Evolutionary conservation across 495 filamentous ascomycete species (phyloP), one percentile per base, ranked within the genome.

Genomic region (Podospora conica): DNA sequence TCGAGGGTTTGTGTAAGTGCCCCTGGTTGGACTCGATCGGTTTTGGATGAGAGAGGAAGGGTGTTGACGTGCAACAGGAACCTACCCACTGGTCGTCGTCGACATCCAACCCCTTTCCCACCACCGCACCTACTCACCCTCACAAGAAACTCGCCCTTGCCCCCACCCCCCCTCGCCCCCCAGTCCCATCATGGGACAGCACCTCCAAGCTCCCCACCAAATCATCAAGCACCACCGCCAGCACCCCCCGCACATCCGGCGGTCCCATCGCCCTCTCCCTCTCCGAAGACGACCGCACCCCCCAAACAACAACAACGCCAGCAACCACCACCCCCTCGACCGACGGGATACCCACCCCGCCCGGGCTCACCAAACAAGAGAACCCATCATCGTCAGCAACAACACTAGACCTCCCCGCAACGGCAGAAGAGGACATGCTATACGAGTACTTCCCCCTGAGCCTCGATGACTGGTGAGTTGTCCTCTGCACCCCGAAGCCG

Each of bases 361-460:
- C 25, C 6, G 25, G 25, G 6, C 6, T 27, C 25, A 27, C 25
- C 25, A 27, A 27, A 27, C 25, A 27, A 27, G 25, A 27, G 25
- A 27, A 27, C 25, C 25, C 25, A 27, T 6, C 25, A 27, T 6
- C 25, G 6, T 6, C 25, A n/a, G n/a, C n/a, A n/a, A n/a, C n/a
- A n/a, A n/a, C n/a, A 27, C 6, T 6, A 27, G 25, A 27, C 25
- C 25, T 6, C 25, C 2, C 25, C 25, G 6, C 25, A 6, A 27
- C 25, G 6, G 6, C 25, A 27, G 25, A 27, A 3, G 25, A 27
- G 9, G 92, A 96, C 71, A 80, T 92, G 66, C 77, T 96, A 23
- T 96, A 96, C 71, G 92, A 96, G 74, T 96, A 96, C 73, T 96
- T 96, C 66, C 92, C 92, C 6, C 81, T 96, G 23, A 91, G 90